These are phyloP conservation scores for Tetradesmus obliquus DNA, from an alignment of 139 green algal genomes.

Conservation along the genomic window DNA sequence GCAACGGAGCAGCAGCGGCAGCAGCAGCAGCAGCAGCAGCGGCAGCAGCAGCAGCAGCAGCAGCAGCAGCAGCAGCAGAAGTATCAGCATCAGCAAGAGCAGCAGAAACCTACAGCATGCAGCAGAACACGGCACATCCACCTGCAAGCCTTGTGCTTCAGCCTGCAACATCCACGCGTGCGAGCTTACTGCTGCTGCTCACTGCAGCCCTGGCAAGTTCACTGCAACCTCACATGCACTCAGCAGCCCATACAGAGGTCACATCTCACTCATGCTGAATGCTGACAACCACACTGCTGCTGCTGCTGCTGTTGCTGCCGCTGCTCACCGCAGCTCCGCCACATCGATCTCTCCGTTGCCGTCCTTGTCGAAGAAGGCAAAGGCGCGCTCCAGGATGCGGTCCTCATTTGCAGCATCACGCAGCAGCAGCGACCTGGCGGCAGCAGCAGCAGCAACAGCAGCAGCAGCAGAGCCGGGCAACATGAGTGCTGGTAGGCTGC, in stretches of 20 bases:
- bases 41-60: not conserved
- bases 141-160: too few species aligned
- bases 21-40: not conserved
- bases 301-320: not conserved
- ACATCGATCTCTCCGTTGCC: constrained; percentile 38
- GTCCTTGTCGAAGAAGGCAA: constrained; percentile 69
- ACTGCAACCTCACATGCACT: too few species aligned
- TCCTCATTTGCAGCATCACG: constrained; percentile 31
- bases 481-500: not conserved
- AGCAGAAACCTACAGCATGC: not conserved
- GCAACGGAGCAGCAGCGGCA: not conserved
- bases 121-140: too few species aligned
- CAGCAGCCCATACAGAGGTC: too few species aligned
- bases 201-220: not conserved
- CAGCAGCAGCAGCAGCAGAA: not conserved
- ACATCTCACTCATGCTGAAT: too few species aligned
- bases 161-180: too few species aligned
- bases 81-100: not conserved
- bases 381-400: constrained; percentile 52
- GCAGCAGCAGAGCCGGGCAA: not conserved
- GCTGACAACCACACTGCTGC: not conserved
- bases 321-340: constrained; percentile 17
- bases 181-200: not conserved
- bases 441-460: not conserved
- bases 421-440: constrained; percentile 27